Evolutionary conservation across 208 protist genomes (phyloP).

Genomic region (Acanthamoeba lenticulata): DNA sequence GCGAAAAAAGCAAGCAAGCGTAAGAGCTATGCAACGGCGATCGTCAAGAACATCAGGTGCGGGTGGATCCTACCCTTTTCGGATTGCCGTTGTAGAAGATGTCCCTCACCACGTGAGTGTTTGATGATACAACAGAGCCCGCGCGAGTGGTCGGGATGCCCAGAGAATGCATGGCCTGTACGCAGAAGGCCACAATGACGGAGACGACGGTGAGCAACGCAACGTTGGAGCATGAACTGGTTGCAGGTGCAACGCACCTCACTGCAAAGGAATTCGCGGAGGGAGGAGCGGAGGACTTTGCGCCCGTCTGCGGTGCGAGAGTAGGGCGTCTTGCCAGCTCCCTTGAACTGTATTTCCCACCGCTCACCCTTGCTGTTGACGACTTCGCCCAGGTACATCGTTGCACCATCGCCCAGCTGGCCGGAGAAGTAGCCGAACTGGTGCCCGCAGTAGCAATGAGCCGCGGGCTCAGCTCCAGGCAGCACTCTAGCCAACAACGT

Average conservation of each 20-base stretch:
- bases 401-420: slow-evolving; percentile 85
- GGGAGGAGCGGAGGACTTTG: slow-evolving; percentile 83
- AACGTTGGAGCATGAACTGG: not conserved
- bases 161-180: slow-evolving; percentile 80
- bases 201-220: not conserved
- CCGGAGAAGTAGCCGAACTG: slow-evolving; percentile 85
- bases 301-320: slow-evolving; percentile 83
- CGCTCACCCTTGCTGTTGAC: slow-evolving; percentile 73
- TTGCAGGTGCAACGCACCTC: slow-evolving; percentile 65
- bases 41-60: not conserved
- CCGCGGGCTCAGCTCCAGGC: slow-evolving; percentile 75
- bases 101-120: slow-evolving; percentile 71
- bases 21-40: no score
- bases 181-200: not conserved
- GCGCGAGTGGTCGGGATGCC: slow-evolving; percentile 84
- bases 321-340: slow-evolving; percentile 83
- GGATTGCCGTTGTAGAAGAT: slow-evolving; percentile 78
- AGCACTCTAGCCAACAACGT: slow-evolving; percentile 65
- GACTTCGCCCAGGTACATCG: slow-evolving; percentile 84
- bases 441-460: slow-evolving; percentile 82
- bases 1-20: not conserved
- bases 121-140: slow-evolving; percentile 52
- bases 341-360: slow-evolving; percentile 72
- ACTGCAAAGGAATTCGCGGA: slow-evolving; percentile 84
- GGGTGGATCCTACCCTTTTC: not conserved